Conservation (phyloP, 225 moss, liverwort and hornwort species). For the Rhytidiadelphus loreus region DNA sequence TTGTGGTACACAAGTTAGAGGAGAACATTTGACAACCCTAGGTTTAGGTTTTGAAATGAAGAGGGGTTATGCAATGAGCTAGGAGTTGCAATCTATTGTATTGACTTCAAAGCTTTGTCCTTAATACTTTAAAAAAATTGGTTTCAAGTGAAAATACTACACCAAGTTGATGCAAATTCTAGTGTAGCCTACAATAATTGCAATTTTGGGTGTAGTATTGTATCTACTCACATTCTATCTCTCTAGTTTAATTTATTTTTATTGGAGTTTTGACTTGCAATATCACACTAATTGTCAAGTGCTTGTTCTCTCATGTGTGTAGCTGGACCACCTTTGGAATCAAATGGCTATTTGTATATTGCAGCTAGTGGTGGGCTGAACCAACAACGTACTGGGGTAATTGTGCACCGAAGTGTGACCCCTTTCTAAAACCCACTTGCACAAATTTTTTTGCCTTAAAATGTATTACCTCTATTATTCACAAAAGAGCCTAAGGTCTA, state of each 20-base stretch:
- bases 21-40: background rate
- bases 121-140: too few species aligned
- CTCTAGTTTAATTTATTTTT: background rate
- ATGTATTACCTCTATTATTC: too few species aligned
- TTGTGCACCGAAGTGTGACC: background rate
- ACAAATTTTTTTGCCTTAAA: too few species aligned
- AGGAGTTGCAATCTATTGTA: background rate
- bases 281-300: background rate
- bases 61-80: background rate
- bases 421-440: too few species aligned
- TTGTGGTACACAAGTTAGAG: background rate
- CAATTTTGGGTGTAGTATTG: background rate
- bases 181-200: background rate
- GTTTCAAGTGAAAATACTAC: background rate
- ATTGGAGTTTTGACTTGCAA: background rate
- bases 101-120: background rate
- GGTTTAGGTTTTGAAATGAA: background rate
- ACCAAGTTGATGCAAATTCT: background rate
- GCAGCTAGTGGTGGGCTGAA: constrained; percentile 85
- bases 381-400: constrained; percentile 75
- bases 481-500: accelerated
- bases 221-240: background rate
- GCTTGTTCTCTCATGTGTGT: background rate
- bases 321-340: constrained; percentile 7
- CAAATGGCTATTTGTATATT: constrained; percentile 63